These are phyloP conservation scores for Colletotrichum sp. DNA, from an alignment of 2,329 filamentous ascomycete species.

Conservation along the genomic window DNA sequence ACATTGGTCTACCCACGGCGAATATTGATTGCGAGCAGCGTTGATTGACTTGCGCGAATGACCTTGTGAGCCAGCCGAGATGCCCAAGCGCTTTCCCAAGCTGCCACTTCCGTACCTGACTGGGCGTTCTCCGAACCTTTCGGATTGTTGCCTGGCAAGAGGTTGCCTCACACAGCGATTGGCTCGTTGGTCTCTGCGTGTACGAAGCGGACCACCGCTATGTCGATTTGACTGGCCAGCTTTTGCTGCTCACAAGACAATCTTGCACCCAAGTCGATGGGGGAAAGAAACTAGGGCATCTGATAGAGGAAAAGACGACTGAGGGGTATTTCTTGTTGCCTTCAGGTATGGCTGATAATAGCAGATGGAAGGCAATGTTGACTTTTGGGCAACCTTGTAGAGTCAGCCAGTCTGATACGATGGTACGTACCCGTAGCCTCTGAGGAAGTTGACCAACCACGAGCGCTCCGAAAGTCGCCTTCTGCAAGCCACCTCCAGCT, in stretches of 20 bases:
- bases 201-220: neutral
- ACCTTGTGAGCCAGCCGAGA: neutral
- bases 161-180: neutral
- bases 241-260: neutral
- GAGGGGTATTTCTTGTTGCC: neutral
- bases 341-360: neutral
- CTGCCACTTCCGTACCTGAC: neutral
- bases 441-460: neutral
- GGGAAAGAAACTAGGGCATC: neutral
- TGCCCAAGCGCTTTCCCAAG: neutral
- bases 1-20: neutral
- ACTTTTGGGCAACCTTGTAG: neutral
- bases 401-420: neutral
- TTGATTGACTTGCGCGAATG: neutral
- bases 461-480: neutral
- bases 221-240: neutral
- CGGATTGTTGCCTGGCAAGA: neutral
- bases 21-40: neutral
- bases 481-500: neutral
- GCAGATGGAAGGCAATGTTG: neutral
- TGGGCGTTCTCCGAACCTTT: neutral
- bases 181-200: neutral
- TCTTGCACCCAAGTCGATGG: neutral
- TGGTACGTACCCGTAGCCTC: neutral
- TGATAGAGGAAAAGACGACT: neutral